Percentiles rank a stretch among this genome's conserved stretches.
Conservation (phyloP, 2,329 filamentous ascomycete species). For the Diplodia scrobiculata region DNA sequence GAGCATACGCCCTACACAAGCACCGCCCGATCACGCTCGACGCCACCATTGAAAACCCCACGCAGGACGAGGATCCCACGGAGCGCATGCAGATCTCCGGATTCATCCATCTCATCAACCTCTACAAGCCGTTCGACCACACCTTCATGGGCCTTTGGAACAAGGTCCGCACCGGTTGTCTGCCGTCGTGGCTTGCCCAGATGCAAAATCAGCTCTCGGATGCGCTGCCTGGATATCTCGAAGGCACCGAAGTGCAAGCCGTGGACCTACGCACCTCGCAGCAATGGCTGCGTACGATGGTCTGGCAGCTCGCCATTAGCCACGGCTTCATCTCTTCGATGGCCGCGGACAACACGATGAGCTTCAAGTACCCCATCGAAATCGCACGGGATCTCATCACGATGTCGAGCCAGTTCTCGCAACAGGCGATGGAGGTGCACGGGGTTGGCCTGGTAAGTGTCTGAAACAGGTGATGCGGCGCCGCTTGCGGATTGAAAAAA, state of each 20-base stretch:
- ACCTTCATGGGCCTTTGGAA: constrained; percentile 67
- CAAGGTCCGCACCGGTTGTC: constrained; percentile 54
- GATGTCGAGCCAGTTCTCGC: constrained; percentile 71
- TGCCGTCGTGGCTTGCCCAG: constrained; percentile 51
- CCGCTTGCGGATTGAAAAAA: background rate
- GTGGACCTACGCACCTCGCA: constrained; percentile 70
- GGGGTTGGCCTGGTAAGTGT: constrained; percentile 69
- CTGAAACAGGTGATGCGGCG: constrained; percentile 13
- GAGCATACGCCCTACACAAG: constrained; percentile 64
- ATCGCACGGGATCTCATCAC: constrained; percentile 62
- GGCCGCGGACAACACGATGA: constrained; percentile 61
- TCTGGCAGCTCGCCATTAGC: constrained; percentile 71
- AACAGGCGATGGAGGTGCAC: constrained; percentile 72
- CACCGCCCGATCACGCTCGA: constrained; percentile 65
- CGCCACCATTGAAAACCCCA: constrained; percentile 60
- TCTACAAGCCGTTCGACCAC: constrained; percentile 65
- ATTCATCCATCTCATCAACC: constrained; percentile 62
- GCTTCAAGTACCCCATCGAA: constrained; percentile 63
- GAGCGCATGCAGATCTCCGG: constrained; percentile 60
- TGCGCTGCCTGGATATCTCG: constrained; percentile 59
- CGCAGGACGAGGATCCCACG: constrained; percentile 53
- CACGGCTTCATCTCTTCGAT: constrained; percentile 65
- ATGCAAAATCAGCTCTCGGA: constrained; percentile 56
- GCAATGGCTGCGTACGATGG: constrained; percentile 69
- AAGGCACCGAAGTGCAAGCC: constrained; percentile 66